Evolutionary conservation across 805 yeast species (phyloP), one percentile per base, ranked within the genome.

Genomic region (Kurtzmaniella fragi): DNA sequence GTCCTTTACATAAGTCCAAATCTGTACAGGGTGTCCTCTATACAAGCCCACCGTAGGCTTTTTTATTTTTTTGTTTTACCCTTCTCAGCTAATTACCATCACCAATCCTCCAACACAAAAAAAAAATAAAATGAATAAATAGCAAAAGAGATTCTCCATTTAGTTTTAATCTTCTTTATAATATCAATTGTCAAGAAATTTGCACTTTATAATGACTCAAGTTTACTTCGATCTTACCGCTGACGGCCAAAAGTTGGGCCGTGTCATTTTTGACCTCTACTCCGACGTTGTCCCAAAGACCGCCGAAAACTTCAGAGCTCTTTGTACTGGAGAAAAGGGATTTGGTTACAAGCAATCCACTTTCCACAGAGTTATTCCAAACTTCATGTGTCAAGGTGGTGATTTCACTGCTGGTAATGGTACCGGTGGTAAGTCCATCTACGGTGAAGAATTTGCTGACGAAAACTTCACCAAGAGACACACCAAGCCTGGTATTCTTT

Each of bases 291-390:
- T 66, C 27, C 91, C 91, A 65, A 82, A 82, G 75, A 83, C 90
- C 38, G 74, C 85, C 51, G 88, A 81, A 65, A 83, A 83, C 67
- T 83, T 83, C 77, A 77, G 85, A 71, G 88, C 89, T 41, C 65
- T 83, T 53, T 78, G 84, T 62, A 83, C 96, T 47, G 96, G 96
- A 54, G 96, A 87, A 73, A 84, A 88, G 78, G 98, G 97, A 46
- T 85, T 71, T 57, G 96, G 96, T 44, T 89, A 82, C 78, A 81
- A 82, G 61, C 77, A 75, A 56, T 85, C 95, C 36, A 73, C 81
- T 50, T 90, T 91, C 93, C 97, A 90, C 87, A 84, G 96, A 75
- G 95, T 90, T 50, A 89, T 89, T 59, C 96, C 96, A 50, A 81
- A 84, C 66, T 90, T 90, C 76, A 90, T 90, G 98, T 75, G 91